These are phyloP conservation scores for Cucurbita maxima DNA, from an alignment of 306 rosid species.

Conservation along the genomic window DNA sequence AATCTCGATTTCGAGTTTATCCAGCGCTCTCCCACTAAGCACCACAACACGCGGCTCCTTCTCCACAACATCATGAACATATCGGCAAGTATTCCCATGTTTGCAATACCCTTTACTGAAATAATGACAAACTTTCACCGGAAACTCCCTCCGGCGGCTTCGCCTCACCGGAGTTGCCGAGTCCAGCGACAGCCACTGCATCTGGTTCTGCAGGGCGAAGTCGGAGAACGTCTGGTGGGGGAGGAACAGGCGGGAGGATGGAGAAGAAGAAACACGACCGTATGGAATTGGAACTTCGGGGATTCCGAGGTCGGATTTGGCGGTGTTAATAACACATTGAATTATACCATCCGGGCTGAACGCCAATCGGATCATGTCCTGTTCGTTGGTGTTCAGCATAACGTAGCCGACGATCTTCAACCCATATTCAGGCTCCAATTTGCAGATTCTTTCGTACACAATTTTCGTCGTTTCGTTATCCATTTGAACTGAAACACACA, in stretches of 20 bases:
- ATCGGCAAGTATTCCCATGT: conserved; percentile 31
- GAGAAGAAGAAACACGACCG: background rate
- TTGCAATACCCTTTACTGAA: conserved; percentile 36
- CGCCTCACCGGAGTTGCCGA: background rate
- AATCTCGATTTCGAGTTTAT: conserved; percentile 24
- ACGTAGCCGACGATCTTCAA: conserved; percentile 22
- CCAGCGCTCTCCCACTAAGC: conserved; percentile 15
- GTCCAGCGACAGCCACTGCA: conserved; percentile 16
- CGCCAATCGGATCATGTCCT: conserved; percentile 30
- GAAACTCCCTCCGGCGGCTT: conserved; percentile 10
- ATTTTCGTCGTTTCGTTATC: conserved; percentile 13
- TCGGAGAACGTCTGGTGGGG: conserved; percentile 8
- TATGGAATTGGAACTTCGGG: conserved; percentile 10
- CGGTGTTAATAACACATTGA: conserved; percentile 21
- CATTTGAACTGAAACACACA: background rate
- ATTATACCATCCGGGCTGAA: conserved; percentile 28
- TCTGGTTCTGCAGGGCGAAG: background rate
- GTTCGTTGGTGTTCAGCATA: conserved; percentile 22
- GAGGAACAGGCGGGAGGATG: conserved; percentile 2
- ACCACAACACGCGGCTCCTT: conserved; percentile 13
- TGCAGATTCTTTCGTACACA: conserved; percentile 22
- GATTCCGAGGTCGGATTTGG: conserved; percentile 24
- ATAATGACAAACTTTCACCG: conserved; percentile 28
- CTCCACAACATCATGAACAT: conserved; percentile 22
- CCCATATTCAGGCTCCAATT: conserved; percentile 23